phyloP scores from a whole-genome alignment of 345 rosid species.

The Lepidium africanum region DNA sequence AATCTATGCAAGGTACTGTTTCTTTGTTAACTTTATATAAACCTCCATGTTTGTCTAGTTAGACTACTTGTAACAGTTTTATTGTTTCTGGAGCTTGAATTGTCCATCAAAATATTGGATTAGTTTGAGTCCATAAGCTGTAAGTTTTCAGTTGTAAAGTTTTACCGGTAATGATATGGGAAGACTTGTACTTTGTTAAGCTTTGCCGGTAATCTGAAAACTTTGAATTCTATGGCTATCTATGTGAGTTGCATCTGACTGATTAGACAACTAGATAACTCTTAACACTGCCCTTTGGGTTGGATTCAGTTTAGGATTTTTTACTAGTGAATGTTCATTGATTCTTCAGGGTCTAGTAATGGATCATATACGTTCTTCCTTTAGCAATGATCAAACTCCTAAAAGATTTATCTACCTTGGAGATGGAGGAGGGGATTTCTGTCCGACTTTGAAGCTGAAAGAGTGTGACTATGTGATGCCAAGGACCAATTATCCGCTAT shows the following conservation, averaged over 20 bases:
- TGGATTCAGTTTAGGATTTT: neutral
- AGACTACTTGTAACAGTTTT: neutral
- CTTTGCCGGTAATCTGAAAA: neutral
- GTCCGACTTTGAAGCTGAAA: conserved; percentile 60
- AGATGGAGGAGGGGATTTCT: conserved; percentile 81
- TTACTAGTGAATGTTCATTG: neutral
- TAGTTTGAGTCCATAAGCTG: neutral
- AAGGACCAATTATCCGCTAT: conserved; percentile 59
- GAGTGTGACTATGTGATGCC: conserved; percentile 64
- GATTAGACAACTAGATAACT: neutral
- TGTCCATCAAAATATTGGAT: neutral
- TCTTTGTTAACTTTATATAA: neutral
- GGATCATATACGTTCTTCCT: conserved; percentile 36
- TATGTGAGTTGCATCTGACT: neutral
- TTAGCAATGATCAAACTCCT: neutral
- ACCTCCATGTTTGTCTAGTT: neutral
- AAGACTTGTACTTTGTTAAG: neutral
- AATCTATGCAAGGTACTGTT: conserved; percentile 65
- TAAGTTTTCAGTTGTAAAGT: neutral
- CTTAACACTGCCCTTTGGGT: neutral
- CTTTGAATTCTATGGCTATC: neutral
- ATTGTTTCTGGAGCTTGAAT: neutral
- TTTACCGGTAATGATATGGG: neutral
- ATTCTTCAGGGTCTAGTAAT: conserved; percentile 54
- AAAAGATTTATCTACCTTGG: conserved; percentile 61